Conservation (phyloP, 1,284 basidiomycete species). For the Pyrrhoderma lamaoense region DNA sequence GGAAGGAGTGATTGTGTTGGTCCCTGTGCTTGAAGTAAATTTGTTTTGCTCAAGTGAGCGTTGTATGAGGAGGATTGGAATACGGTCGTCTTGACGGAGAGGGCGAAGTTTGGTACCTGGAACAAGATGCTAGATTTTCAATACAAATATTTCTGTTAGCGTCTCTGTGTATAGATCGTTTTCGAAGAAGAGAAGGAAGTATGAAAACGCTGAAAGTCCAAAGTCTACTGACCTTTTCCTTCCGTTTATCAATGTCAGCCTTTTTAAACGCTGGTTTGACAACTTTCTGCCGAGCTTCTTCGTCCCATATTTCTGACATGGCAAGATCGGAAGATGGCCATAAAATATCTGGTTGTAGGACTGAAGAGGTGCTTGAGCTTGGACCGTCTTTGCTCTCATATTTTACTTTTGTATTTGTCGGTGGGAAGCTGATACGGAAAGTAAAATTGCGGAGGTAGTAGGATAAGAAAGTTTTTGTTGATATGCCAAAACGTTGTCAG, state of each 20-base stretch:
- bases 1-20: slow-evolving; percentile 17
- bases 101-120: slow-evolving; percentile 69
- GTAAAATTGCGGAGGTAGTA: no score
- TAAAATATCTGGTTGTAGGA: slow-evolving; percentile 31
- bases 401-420: slow-evolving; percentile 55
- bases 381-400: no score
- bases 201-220: no score
- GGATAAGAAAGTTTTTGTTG: no score
- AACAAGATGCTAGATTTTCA: slow-evolving; percentile 62
- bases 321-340: slow-evolving; percentile 57
- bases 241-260: slow-evolving; percentile 74
- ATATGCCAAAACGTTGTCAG: no score
- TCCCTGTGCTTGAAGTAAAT: slow-evolving; percentile 23
- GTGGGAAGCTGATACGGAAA: slow-evolving; percentile 57
- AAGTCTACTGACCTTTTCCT: slow-evolving; percentile 50
- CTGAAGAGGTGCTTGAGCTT: no score
- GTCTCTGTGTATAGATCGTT: background rate
- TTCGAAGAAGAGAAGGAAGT: background rate
- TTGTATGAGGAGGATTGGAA: slow-evolving; percentile 79
- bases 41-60: slow-evolving; percentile 49
- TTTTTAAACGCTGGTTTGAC: slow-evolving; percentile 70
- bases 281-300: slow-evolving; percentile 41
- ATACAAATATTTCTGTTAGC: slow-evolving; percentile 3
- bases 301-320: slow-evolving; percentile 66
- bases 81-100: slow-evolving; percentile 64